Evolutionary conservation across 2,329 filamentous ascomycete species (phyloP).

Genomic region (Botrytis porri): DNA sequence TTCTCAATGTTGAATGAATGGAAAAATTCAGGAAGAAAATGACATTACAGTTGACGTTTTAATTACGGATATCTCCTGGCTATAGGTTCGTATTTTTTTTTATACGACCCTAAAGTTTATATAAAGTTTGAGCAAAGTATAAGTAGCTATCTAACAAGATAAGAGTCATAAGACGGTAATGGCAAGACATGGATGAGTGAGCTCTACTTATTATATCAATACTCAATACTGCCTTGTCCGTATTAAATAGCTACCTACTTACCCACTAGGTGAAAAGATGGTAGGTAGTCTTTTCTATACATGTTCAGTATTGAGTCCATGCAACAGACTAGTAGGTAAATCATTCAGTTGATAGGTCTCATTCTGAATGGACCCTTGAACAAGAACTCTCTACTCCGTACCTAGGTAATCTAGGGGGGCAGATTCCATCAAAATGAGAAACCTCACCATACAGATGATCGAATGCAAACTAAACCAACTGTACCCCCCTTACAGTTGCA

Average conservation of each 20-base stretch:
- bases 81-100: neutral
- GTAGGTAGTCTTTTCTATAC: neutral
- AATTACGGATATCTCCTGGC: neutral
- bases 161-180: too few relatives aligned
- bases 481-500: neutral
- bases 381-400: neutral
- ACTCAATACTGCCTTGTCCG: neutral
- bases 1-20: neutral
- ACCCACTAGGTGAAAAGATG: neutral
- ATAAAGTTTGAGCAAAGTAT: neutral
- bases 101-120: neutral
- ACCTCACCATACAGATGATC: neutral
- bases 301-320: neutral
- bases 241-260: neutral
- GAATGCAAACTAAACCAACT: neutral
- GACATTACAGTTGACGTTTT: neutral
- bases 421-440: neutral
- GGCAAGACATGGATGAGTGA: neutral
- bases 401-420: neutral
- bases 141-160: neutral
- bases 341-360: neutral
- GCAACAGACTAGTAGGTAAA: neutral
- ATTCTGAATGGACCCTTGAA: neutral
- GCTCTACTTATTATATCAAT: neutral
- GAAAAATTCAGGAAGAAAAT: neutral